A percentile compares a stretch with the other conserved stretches of the same genome.
Evolutionary conservation across 2,329 filamentous ascomycete species (phyloP).

Genomic region (Penicillium sp.): DNA sequence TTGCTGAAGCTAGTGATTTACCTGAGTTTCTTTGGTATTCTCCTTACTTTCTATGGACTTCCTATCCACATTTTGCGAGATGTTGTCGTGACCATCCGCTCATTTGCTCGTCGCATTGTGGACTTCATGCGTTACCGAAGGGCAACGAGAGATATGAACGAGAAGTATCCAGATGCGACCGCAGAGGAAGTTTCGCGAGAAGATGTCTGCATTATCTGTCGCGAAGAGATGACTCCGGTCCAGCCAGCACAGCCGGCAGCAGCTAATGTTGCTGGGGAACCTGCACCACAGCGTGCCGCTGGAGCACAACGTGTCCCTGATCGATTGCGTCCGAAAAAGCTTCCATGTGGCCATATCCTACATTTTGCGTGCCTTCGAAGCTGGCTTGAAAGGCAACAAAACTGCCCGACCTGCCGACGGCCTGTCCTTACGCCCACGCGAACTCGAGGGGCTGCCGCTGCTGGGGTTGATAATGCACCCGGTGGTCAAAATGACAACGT

Average conservation of each 20-base stretch:
- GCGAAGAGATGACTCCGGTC: conserved; percentile 92
- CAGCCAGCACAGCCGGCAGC: conserved; percentile 54
- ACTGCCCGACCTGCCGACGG: conserved; percentile 89
- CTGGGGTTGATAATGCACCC: conserved; percentile 27
- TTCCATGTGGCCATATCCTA: conserved; percentile 92
- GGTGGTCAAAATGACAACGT: conserved; percentile 35
- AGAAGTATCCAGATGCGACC: conserved; percentile 83
- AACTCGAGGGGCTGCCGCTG: conserved; percentile 34
- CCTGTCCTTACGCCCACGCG: conserved; percentile 63
- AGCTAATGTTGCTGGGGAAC: conserved; percentile 38
- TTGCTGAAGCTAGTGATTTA: conserved; percentile 90
- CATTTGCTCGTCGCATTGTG: conserved; percentile 84
- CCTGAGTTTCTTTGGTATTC: conserved; percentile 85
- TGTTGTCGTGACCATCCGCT: conserved; percentile 88
- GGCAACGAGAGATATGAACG: conserved; percentile 91
- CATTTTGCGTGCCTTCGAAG: conserved; percentile 93
- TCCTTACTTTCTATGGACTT: conserved; percentile 89
- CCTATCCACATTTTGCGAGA: conserved; percentile 97
- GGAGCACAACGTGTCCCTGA: conserved; percentile 60
- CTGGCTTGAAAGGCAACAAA: conserved; percentile 96
- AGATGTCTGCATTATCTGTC: conserved; percentile 95
- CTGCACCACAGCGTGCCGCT: conserved; percentile 27
- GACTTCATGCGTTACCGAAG: conserved; percentile 88
- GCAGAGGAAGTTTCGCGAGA: conserved; percentile 79
- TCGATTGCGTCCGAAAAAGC: conserved; percentile 84